A percentile compares a stretch with the other conserved stretches of the same genome.
Conservation (phyloP, 371 early-diverging fungal species). For the Apophysomyces variabilis region DNA sequence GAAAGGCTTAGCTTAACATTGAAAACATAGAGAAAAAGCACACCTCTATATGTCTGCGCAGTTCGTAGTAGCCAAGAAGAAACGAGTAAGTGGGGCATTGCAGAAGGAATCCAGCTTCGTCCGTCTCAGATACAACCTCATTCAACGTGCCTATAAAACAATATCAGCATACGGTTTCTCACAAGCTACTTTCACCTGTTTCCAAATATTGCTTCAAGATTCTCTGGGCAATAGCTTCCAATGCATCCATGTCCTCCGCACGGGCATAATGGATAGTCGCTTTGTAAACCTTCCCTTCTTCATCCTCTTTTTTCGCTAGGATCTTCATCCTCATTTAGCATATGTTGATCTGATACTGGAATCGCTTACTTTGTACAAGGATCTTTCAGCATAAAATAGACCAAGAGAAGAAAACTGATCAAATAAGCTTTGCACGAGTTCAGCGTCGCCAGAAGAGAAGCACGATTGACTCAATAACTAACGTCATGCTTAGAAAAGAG, state of each 20-base stretch:
- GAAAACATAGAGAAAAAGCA: neutral
- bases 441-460: neutral
- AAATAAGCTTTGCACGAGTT: conserved; percentile 9
- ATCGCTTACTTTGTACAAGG: conserved; percentile 15
- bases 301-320: conserved; percentile 28
- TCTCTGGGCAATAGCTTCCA: conserved; percentile 29
- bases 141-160: conserved; percentile 17
- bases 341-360: neutral
- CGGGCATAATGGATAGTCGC: conserved; percentile 32
- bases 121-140: conserved; percentile 17
- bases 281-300: conserved; percentile 7
- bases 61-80: conserved; percentile 22
- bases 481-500: neutral
- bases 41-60: conserved; percentile 21
- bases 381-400: neutral
- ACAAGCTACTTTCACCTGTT: conserved; percentile 12
- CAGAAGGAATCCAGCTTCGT: conserved; percentile 12
- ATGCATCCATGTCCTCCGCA: conserved; percentile 24
- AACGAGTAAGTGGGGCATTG: conserved; percentile 29
- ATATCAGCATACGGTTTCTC: neutral
- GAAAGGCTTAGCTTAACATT: neutral
- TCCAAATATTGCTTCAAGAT: conserved; percentile 25
- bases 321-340: neutral
- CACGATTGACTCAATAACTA: conserved; percentile 4
- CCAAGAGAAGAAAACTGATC: neutral